Evolutionary conservation across 1,139 yeast species (phyloP), one percentile per base, ranked within the genome.

Genomic region (Meyerozyma carpophila): DNA sequence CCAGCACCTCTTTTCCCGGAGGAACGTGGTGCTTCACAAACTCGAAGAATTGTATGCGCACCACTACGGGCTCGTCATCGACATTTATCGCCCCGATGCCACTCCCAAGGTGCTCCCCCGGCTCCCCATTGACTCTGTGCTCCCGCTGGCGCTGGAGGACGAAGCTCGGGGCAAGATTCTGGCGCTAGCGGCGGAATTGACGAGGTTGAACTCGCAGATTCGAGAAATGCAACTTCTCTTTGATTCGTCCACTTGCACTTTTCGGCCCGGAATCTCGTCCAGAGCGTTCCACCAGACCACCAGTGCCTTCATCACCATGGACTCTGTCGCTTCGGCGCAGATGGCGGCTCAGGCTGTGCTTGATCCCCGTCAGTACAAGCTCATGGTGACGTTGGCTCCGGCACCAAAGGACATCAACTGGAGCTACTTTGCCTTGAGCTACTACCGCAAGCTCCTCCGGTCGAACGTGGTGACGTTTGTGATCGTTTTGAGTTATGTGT

Each of bases 271-370:
- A 8, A 18, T 8, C 37, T 11, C 26, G 14, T 21, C 37, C n/a
- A 34, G 14, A 8, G 14, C 11, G 10, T 34, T 34, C 14, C n/a
- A 5, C 14, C 37, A 34, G 26, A 67, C 74, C 5, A 68, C 76
- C 7, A 64, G 72, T 10, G 95, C 96, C 0, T 88, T 88, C 61
- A 79, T 88, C 20, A 88, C 95, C 1, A 83, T 88, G 93, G 84
- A 82, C 49, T 76, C 88, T 1, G 95, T 87, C 8, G 87, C 94
- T 0, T 82, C 84, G 53, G 95, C 96, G 1, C 96, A 88, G 59
- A 81, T 88, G 84, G 82, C 89, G 8, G 94, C 96, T 0, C 96
- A 89, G 59, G 88, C 95, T 0, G 86, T 87, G 1, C 66, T 88
- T 42, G 94, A 89, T 50, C 95, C 96, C 0, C 75, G 81, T 44